Evolutionary conservation across 2,329 filamentous ascomycete genomes (phyloP).

Genomic region (Sphaceloma murrayae): DNA sequence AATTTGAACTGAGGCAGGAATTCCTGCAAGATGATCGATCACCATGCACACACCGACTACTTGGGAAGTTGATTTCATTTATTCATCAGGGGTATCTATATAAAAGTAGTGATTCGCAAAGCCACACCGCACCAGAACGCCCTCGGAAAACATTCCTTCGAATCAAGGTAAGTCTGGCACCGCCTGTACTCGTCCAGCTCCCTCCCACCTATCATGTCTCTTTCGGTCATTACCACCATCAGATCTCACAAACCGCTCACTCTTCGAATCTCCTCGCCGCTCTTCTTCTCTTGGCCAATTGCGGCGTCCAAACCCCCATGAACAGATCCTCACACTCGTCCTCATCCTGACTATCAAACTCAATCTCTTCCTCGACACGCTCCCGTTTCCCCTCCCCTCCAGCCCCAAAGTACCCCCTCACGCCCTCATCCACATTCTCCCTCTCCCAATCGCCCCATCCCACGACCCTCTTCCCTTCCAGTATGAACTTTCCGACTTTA

Average conservation of each 20-base stretch:
- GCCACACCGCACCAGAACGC: too few relatives aligned
- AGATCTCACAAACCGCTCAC: too few relatives aligned
- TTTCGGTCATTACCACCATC: not conserved
- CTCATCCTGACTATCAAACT: conserved; percentile 57
- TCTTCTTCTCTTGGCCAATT: conserved; percentile 42
- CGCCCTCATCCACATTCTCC: conserved; percentile 21
- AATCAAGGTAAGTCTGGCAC: too few relatives aligned
- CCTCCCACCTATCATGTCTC: too few relatives aligned
- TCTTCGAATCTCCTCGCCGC: conserved; percentile 26
- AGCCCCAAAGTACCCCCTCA: conserved; percentile 9
- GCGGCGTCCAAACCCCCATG: conserved; percentile 50
- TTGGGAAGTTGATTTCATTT: too few relatives aligned
- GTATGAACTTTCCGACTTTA: conserved; percentile 58
- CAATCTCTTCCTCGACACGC: conserved; percentile 31
- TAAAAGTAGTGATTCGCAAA: conserved; percentile 2
- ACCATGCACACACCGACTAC: too few relatives aligned
- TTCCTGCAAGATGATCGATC: too few relatives aligned
- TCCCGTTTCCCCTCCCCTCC: not conserved
- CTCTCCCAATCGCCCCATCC: conserved; percentile 42
- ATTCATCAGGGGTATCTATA: conserved; percentile 8
- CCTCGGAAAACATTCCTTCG: too few relatives aligned
- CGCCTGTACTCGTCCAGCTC: too few relatives aligned
- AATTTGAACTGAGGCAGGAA: too few relatives aligned
- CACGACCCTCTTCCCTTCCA: conserved; percentile 50
- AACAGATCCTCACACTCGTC: conserved; percentile 59